These are phyloP conservation scores for Trichoderma koningii DNA, from an alignment of 2,329 filamentous ascomycete species.

Conservation along the genomic window DNA sequence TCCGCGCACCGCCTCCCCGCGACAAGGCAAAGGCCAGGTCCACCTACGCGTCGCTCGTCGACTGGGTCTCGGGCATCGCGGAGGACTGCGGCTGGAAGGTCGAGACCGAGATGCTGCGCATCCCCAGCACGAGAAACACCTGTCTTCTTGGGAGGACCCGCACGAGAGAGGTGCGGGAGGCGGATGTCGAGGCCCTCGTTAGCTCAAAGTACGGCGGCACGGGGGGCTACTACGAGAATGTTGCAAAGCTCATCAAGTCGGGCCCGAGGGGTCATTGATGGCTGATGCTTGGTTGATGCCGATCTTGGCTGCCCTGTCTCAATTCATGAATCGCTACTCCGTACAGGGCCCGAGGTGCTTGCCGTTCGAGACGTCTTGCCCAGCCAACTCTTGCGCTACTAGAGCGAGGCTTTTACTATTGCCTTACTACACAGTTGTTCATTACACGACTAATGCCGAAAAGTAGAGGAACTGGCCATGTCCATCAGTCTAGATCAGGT, in stretches of 20 bases:
- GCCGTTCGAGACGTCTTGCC: neutral
- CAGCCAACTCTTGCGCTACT: neutral
- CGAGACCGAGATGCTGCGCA: conserved; percentile 83
- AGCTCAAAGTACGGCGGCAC: conserved; percentile 54
- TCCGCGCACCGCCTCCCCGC: conserved; percentile 64
- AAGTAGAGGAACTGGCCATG: too few relatives aligned
- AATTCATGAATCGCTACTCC: neutral
- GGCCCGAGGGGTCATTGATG: conserved; percentile 45
- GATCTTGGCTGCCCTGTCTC: neutral
- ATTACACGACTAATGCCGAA: too few relatives aligned
- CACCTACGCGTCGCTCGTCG: conserved; percentile 80
- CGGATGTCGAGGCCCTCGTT: conserved; percentile 49
- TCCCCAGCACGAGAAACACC: conserved; percentile 88
- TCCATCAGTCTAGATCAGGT: conserved; percentile 59
- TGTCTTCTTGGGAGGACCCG: conserved; percentile 70
- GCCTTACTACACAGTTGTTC: too few relatives aligned
- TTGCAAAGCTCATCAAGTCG: conserved; percentile 61
- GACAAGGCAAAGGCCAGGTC: conserved; percentile 58
- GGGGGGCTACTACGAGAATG: conserved; percentile 60
- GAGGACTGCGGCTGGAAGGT: conserved; percentile 71
- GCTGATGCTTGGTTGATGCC: neutral
- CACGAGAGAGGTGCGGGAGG: conserved; percentile 32
- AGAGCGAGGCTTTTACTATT: neutral
- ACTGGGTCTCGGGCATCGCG: conserved; percentile 72
- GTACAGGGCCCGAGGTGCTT: neutral